A percentile compares a stretch with the other conserved stretches of the same genome.
Evolutionary conservation across 169 alveolate species (phyloP).

Genomic region (Babesia caballi): DNA sequence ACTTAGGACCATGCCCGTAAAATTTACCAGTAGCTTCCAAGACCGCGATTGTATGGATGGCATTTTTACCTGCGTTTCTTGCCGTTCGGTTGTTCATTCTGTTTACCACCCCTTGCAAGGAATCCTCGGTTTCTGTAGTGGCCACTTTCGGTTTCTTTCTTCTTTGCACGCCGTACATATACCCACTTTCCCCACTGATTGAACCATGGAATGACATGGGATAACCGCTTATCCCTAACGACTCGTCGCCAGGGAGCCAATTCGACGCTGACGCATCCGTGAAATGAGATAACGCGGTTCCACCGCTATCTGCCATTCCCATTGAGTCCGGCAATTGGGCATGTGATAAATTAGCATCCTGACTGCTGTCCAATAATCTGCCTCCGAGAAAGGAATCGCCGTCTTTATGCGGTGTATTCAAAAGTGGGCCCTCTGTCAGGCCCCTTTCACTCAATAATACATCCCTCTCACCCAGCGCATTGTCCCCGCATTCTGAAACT

Average conservation of each 20-base stretch:
- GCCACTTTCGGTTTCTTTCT: slow-evolving; percentile 10
- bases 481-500: no score
- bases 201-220: slow-evolving; percentile 1
- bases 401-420: neutral
- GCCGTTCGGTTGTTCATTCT: slow-evolving; percentile 21
- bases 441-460: neutral
- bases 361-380: neutral
- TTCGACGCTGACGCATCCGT: neutral
- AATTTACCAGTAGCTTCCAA: slow-evolving; percentile 65
- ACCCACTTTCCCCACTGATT: slow-evolving; percentile 19
- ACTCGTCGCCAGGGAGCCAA: neutral
- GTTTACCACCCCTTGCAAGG: slow-evolving; percentile 23
- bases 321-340: neutral
- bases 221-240: neutral
- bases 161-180: neutral
- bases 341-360: neutral
- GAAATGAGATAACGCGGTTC: no score
- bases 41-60: slow-evolving; percentile 34
- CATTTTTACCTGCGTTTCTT: slow-evolving; percentile 34
- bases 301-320: neutral
- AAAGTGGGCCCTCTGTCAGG: neutral
- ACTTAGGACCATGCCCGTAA: slow-evolving; percentile 63
- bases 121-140: neutral
- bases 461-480: no score
- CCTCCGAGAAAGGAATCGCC: neutral